Evolutionary conservation across 1,284 basidiomycete genomes (phyloP).

Genomic region (Ganoderma sp.): DNA sequence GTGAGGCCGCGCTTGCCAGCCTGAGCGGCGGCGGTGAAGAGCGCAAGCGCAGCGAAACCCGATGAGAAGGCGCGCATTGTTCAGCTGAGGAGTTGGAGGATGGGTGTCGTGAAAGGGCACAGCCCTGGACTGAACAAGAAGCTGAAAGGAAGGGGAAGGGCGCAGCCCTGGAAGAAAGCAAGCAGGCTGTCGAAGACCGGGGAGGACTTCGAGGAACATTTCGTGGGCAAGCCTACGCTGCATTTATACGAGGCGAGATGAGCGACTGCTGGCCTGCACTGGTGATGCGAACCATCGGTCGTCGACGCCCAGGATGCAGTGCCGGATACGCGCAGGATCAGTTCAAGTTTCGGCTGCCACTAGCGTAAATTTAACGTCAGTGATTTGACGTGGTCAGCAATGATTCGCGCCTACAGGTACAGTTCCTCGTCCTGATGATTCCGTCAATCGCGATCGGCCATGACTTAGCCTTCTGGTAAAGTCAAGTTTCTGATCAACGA

Average conservation of each 20-base stretch:
- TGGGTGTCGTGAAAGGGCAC: neutral
- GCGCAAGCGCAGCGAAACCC: neutral
- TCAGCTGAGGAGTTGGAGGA: neutral
- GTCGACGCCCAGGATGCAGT: neutral
- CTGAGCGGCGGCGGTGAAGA: slow-evolving; percentile 6
- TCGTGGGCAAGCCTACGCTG: neutral
- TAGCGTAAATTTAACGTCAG: neutral
- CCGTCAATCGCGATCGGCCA: neutral
- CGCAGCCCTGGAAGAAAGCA: neutral
- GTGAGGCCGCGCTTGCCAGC: slow-evolving; percentile 10
- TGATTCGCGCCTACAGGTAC: neutral
- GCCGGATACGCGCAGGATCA: neutral
- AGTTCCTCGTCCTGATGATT: neutral
- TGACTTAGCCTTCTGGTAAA: neutral
- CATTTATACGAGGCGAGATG: neutral
- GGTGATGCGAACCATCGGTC: neutral
- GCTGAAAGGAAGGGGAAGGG: neutral
- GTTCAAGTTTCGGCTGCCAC: neutral
- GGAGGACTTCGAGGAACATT: slow-evolving; percentile 3
- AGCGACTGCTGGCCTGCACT: neutral
- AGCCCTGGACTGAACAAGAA: neutral
- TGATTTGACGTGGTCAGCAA: neutral
- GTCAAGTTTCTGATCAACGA: neutral
- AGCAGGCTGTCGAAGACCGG: neutral
- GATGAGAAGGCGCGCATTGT: slow-evolving; percentile 9